Evolutionary conservation across 805 yeast species (phyloP).

Genomic region (Candida qinlingensis): DNA sequence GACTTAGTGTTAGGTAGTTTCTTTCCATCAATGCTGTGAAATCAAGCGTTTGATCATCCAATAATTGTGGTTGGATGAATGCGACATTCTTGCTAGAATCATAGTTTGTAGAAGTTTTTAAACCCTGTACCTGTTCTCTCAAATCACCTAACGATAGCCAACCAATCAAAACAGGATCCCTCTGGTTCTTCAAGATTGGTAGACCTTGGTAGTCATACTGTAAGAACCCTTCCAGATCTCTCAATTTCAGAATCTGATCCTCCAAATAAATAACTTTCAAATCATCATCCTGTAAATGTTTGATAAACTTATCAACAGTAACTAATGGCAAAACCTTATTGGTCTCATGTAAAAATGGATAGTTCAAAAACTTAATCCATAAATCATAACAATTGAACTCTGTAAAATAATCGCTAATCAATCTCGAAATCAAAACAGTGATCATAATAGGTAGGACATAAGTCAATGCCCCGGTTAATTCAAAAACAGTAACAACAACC

Average conservation of each 20-base stretch:
- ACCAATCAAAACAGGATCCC: conserved; percentile 35
- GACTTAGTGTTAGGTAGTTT: conserved; percentile 14
- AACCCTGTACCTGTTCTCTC: conserved; percentile 23
- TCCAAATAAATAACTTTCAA: conserved; percentile 27
- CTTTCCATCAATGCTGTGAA: conserved; percentile 16
- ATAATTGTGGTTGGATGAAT: not conserved
- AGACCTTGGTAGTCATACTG: conserved; percentile 30
- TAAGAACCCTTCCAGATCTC: conserved; percentile 20
- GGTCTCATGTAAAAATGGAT: conserved; percentile 39
- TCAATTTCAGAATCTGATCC: conserved; percentile 25
- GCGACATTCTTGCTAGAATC: conserved; percentile 6
- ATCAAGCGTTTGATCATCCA: conserved; percentile 1
- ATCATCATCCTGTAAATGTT: conserved; percentile 23
- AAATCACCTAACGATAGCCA: conserved; percentile 37
- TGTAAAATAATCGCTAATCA: conserved; percentile 60
- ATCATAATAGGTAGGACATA: conserved; percentile 84
- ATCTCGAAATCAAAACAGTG: conserved; percentile 70
- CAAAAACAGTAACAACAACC: conserved; percentile 76
- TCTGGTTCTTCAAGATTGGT: conserved; percentile 37
- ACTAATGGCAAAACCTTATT: conserved; percentile 36
- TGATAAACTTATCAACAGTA: conserved; percentile 32
- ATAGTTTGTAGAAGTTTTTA: not conserved
- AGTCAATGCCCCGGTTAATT: conserved; percentile 79
- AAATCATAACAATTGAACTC: conserved; percentile 61
- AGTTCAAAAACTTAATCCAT: conserved; percentile 39